phyloP scores from a whole-genome alignment of 495 filamentous ascomycete genomes.

The Daldinia caldariorum region DNA sequence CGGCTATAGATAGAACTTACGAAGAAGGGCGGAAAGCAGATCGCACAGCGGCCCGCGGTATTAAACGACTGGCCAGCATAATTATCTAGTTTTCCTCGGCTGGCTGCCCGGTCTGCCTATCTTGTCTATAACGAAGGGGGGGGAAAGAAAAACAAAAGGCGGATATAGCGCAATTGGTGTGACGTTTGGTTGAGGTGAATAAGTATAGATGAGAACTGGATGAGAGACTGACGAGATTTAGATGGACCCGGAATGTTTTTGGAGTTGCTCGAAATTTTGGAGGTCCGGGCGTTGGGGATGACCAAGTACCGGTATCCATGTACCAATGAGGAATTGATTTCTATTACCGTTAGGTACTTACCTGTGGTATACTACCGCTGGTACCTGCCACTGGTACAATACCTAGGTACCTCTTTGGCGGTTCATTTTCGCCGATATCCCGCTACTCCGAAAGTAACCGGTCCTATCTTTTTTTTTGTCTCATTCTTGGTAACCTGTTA shows the following conservation, averaged over 20 bases:
- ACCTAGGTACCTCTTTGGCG: no score
- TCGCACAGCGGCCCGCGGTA: constrained; percentile 73
- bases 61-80: constrained; percentile 77
- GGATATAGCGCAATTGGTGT: constrained; percentile 39
- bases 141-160: constrained; percentile 1
- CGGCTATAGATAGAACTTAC: constrained; percentile 52
- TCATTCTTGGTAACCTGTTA: no score
- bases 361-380: no score
- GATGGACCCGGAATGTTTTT: constrained; percentile 22
- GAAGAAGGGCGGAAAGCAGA: constrained; percentile 67
- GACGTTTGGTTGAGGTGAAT: constrained; percentile 24
- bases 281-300: constrained; percentile 34
- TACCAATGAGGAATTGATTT: neutral
- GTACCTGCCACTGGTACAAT: neutral
- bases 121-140: constrained; percentile 42
- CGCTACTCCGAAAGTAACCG: constrained; percentile 21
- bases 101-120: constrained; percentile 18
- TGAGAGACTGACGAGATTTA: constrained; percentile 10
- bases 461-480: neutral
- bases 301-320: constrained; percentile 6
- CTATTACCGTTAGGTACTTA: neutral
- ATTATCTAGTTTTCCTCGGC: constrained; percentile 9
- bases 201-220: constrained; percentile 15
- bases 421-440: constrained; percentile 28
- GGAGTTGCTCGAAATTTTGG: constrained; percentile 39